These are phyloP conservation scores for Russula abietina DNA, from an alignment of 768 basidiomycete genomes.

Conservation along the genomic window DNA sequence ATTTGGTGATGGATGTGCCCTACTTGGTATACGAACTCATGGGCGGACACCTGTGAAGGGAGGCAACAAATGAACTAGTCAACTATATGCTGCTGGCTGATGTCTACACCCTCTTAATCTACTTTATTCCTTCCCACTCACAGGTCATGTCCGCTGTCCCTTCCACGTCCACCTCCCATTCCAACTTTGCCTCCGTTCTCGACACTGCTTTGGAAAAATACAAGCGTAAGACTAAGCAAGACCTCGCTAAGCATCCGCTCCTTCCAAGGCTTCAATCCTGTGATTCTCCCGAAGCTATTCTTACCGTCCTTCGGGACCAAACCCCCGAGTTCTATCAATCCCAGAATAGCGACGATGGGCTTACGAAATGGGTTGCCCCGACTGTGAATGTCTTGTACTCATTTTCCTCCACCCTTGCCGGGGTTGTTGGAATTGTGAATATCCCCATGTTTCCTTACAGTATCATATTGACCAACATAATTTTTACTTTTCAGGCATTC, in stretches of 20 bases:
- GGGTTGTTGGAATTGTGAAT: background rate
- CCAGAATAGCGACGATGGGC: background rate
- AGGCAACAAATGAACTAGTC: no score
- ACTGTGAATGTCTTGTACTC: background rate
- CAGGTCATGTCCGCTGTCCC: background rate
- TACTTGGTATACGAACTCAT: no score
- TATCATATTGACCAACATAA: background rate
- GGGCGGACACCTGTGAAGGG: no score
- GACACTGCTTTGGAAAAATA: background rate
- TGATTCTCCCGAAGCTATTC: background rate
- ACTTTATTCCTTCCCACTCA: no score
- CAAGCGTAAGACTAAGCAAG: background rate
- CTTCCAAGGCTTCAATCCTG: background rate
- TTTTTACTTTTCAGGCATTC: background rate
- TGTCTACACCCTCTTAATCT: no score
- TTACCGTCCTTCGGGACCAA: background rate
- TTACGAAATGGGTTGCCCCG: background rate
- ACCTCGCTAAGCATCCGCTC: background rate
- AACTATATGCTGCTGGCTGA: no score
- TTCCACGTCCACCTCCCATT: background rate
- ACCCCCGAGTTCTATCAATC: background rate
- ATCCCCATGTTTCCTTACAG: background rate
- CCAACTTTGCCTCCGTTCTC: background rate
- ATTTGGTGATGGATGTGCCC: no score
- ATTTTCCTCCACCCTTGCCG: background rate